Conservation (phyloP, 371 early-diverging fungal species). For the Polyrhizophydium stewartii region DNA sequence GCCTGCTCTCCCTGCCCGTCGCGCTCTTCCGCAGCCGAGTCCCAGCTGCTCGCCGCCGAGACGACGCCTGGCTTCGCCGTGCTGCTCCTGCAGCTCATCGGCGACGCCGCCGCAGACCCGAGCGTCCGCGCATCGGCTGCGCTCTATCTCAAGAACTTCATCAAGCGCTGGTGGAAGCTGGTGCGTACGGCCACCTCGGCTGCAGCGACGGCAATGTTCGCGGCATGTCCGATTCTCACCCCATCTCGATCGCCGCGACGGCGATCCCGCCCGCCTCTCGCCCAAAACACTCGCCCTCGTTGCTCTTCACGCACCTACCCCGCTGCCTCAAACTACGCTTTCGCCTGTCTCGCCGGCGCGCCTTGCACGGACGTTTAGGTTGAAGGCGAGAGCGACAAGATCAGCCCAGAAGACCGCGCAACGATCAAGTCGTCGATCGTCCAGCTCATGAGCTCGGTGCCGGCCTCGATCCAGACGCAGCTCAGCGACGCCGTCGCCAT, state of each 20-base stretch:
- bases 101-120: conserved; percentile 42
- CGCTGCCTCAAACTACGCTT: not conserved
- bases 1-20: not conserved
- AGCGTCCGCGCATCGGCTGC: conserved; percentile 77
- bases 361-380: too few relatives aligned
- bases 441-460: conserved; percentile 75
- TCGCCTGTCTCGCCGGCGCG: conserved; percentile 2
- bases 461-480: conserved; percentile 78
- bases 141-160: conserved; percentile 92
- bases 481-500: conserved; percentile 87
- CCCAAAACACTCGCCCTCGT: not conserved
- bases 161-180: conserved; percentile 81
- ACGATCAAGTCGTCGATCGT: conserved; percentile 80
- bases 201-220: conserved; percentile 14
- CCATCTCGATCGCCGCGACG: not conserved
- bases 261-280: not conserved
- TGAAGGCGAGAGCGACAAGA: conserved; percentile 28
- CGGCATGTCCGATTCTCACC: not conserved
- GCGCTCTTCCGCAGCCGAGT: conserved; percentile 21
- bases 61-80: conserved; percentile 64
- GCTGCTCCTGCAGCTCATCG: conserved; percentile 66
- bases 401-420: conserved; percentile 66
- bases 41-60: conserved; percentile 19
- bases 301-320: not conserved
- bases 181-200: conserved; percentile 36